Percentiles rank a stretch among this genome's conserved stretches.
Evolutionary conservation across 1,139 yeast genomes (phyloP).

Genomic region (Zygoascus hellenicus): DNA sequence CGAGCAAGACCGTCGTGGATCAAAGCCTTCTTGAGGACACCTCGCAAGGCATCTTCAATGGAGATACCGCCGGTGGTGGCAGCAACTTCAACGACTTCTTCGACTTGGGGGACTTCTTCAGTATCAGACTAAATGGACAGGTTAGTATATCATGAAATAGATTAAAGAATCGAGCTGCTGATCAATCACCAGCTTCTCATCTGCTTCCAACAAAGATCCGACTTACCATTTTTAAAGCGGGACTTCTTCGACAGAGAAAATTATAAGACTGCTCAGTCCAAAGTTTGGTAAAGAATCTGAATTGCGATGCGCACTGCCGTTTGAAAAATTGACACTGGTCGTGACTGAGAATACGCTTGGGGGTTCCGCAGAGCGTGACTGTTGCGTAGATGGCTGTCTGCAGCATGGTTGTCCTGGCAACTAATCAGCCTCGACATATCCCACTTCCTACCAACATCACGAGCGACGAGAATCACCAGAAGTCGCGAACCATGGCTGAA

Average conservation of each 20-base stretch:
- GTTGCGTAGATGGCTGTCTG: background rate
- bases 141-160: background rate
- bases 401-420: conserved; percentile 1
- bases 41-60: conserved; percentile 97
- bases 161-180: background rate
- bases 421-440: background rate
- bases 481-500: conserved; percentile 4
- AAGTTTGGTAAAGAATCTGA: conserved; percentile 7
- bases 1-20: conserved; percentile 99
- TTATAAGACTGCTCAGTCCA: conserved; percentile 32
- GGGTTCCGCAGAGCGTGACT: no score
- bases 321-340: background rate
- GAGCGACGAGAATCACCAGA: background rate
- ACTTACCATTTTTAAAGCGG: conserved; percentile 21
- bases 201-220: background rate
- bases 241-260: conserved; percentile 34
- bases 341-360: no score
- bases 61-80: conserved; percentile 77
- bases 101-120: conserved; percentile 40
- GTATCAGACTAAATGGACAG: conserved; percentile 35
- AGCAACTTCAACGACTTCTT: conserved; percentile 82
- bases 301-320: background rate
- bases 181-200: background rate
- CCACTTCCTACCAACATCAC: conserved; percentile 5
- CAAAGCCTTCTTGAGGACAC: conserved; percentile 96